These are phyloP conservation scores for Cladophialophora yegresii DNA, from an alignment of 2,329 filamentous ascomycete species.

Conservation along the genomic window DNA sequence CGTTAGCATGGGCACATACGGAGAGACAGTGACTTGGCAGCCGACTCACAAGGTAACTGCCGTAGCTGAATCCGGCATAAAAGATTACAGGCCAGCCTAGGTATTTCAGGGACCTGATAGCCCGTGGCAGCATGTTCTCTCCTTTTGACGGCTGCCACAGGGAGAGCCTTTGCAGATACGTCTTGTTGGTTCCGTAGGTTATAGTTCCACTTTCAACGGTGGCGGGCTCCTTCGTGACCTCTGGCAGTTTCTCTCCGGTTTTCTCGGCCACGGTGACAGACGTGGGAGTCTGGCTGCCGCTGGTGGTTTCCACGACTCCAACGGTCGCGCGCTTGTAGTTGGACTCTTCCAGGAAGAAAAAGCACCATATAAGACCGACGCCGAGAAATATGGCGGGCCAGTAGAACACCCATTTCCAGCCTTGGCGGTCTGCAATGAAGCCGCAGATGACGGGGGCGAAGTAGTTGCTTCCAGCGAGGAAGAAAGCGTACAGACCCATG, in stretches of 20 bases:
- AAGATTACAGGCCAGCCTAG: slow-evolving; percentile 44
- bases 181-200: slow-evolving; percentile 20
- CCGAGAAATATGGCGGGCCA: slow-evolving; percentile 24
- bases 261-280: slow-evolving; percentile 11
- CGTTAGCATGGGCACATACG: not conserved
- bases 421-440: slow-evolving; percentile 34
- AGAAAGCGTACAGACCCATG: slow-evolving; percentile 33
- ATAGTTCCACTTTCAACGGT: slow-evolving; percentile 16
- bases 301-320: slow-evolving; percentile 17
- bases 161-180: slow-evolving; percentile 27
- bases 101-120: slow-evolving; percentile 32
- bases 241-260: slow-evolving; percentile 1
- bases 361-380: slow-evolving; percentile 25
- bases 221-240: slow-evolving; percentile 2
- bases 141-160: slow-evolving; percentile 27
- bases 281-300: slow-evolving; percentile 18
- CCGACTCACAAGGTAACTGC: slow-evolving; percentile 41
- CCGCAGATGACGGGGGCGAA: slow-evolving; percentile 44
- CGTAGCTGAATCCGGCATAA: slow-evolving; percentile 47
- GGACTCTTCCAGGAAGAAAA: slow-evolving; percentile 35
- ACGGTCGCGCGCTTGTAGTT: slow-evolving; percentile 25
- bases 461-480: slow-evolving; percentile 32
- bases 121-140: slow-evolving; percentile 18
- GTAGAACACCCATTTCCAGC: slow-evolving; percentile 37
- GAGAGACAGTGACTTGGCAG: not conserved